Percentiles rank a stretch among this genome's conserved stretches.
These are phyloP conservation scores for Malassezia cuniculi DNA, from an alignment of 1,284 basidiomycete genomes.

Conservation along the genomic window DNA sequence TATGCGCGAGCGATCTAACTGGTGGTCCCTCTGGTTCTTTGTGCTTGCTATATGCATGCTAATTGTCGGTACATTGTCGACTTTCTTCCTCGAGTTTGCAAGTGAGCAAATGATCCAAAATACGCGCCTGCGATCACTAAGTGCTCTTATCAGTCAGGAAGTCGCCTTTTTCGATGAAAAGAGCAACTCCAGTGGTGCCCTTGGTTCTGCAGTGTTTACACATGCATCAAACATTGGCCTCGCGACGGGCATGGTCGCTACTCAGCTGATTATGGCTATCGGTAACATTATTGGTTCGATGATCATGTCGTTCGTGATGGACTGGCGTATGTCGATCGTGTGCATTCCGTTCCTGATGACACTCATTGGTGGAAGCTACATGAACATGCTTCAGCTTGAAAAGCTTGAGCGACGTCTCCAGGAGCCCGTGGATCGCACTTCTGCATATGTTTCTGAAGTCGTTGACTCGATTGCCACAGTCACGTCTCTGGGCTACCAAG, in stretches of 20 bases:
- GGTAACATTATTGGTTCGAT: slow-evolving; percentile 45
- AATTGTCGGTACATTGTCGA: slow-evolving; percentile 21
- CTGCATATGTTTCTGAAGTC: slow-evolving; percentile 46
- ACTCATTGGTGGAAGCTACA: slow-evolving; percentile 25
- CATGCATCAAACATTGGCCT: slow-evolving; percentile 45
- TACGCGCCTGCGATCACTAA: slow-evolving; percentile 27
- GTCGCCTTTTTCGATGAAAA: slow-evolving; percentile 41
- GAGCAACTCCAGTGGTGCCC: slow-evolving; percentile 44
- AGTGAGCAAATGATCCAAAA: slow-evolving; percentile 28
- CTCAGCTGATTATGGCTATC: slow-evolving; percentile 40
- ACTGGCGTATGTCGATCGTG: slow-evolving; percentile 45
- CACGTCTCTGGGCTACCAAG: slow-evolving; percentile 46
- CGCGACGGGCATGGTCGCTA: slow-evolving; percentile 46
- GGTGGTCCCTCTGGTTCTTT: slow-evolving; percentile 33
- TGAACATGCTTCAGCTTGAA: slow-evolving; percentile 44
- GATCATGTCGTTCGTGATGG: slow-evolving; percentile 45
- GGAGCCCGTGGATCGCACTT: slow-evolving; percentile 30
- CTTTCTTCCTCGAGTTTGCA: slow-evolving; percentile 34
- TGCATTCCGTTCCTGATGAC: slow-evolving; percentile 42
- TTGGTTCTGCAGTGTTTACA: slow-evolving; percentile 44
- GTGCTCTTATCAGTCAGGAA: slow-evolving; percentile 32
- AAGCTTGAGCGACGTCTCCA: slow-evolving; percentile 38
- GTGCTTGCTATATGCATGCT: slow-evolving; percentile 23
- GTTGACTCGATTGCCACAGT: slow-evolving; percentile 47
- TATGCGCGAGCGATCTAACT: slow-evolving; percentile 18